Base-by-base conservation (phyloP, 2,329 filamentous ascomycete species). In the Fusarium sarcochroum region DNA sequence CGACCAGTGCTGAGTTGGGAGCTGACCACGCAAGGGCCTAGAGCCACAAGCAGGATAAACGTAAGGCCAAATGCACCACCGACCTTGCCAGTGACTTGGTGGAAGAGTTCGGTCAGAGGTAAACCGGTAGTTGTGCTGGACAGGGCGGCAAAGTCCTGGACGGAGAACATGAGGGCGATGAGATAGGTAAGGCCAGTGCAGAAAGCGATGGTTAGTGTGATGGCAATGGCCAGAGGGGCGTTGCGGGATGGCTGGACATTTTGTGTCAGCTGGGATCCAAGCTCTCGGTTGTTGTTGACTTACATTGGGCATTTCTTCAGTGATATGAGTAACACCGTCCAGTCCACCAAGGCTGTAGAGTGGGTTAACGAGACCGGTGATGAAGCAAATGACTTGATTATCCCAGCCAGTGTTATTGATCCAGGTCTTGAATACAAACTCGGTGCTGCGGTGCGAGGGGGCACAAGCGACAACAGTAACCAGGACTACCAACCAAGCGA, bases 231-330 rank as follows among this genome's bases (percentile, higher is more conserved):
- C 0, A 61, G 5, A 0, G 58, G 58, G 3, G 58, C 58, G 7
- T 61, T 61, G 5, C 30, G 25, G 0, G 58, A 60, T 1, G 58
- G 58, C 58, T 59, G 6, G 3, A 0, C 10, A 30, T 1, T 11
- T 11, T 5, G 2, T 30, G 27, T 30, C 10, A 30, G 27, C 13
- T 23, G 23, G 23, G 23, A 23, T 23, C 23, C 23, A 23, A 23
- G 23, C 23, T 23, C 23, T 23, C 23, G 23, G 7, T 23, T 7
- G 23, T 23, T 23, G 23, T 7, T 23, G 23, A 23, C 27, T 30
- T 30, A 61, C 58, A 9, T 61, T 61, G 2, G 58, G 58, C 58
- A 61, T 61, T 6, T 61, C 58, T 3, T 61, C 58, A 3, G 58
- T 61, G 1, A 61, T 61, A 23, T 61, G 58, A 0, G 58, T 53